A percentile compares a stretch with the other conserved stretches of the same genome.
Evolutionary conservation across 441 rosid species (phyloP).

Genomic region (Pelargonium australe): DNA sequence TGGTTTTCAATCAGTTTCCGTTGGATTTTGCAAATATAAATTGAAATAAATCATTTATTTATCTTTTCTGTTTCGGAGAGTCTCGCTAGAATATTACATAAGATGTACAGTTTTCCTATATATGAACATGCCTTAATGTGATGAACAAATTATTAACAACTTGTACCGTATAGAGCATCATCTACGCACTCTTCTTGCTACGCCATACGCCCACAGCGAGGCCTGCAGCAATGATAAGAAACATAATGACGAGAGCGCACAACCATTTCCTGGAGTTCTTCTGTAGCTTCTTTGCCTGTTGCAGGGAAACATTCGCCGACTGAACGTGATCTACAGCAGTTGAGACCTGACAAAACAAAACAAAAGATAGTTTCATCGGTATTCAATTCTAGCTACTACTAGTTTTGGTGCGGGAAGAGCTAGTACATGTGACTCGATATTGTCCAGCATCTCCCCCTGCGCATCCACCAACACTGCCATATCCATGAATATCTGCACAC

Average conservation of each 20-base stretch:
- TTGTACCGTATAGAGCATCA: background rate
- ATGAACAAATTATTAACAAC: too few relatives aligned
- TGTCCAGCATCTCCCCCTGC: conserved; percentile 94
- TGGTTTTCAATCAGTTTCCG: too few relatives aligned
- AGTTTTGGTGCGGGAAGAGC: background rate
- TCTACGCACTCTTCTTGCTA: conserved; percentile 60
- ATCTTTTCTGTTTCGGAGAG: too few relatives aligned
- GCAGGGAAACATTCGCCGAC: conserved; percentile 65
- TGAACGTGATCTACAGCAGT: conserved; percentile 92
- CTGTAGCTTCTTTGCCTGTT: conserved; percentile 67
- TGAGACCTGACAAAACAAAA: conserved; percentile 49
- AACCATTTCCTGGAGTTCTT: conserved; percentile 86
- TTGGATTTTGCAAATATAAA: too few relatives aligned
- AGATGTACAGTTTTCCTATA: too few relatives aligned
- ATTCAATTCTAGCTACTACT: background rate
- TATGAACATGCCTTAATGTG: too few relatives aligned
- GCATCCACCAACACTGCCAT: conserved; percentile 96
- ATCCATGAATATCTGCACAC: conserved; percentile 75
- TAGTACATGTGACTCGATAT: conserved; percentile 81
- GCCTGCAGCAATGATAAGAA: conserved; percentile 63
- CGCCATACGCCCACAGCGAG: conserved; percentile 67
- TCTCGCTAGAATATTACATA: too few relatives aligned
- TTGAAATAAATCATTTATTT: too few relatives aligned
- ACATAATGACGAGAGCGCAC: conserved; percentile 80
- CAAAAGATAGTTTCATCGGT: background rate